These are phyloP conservation scores for Phytophthora colocasiae DNA, from an alignment of 352 stramenopile genomes.

Conservation along the genomic window DNA sequence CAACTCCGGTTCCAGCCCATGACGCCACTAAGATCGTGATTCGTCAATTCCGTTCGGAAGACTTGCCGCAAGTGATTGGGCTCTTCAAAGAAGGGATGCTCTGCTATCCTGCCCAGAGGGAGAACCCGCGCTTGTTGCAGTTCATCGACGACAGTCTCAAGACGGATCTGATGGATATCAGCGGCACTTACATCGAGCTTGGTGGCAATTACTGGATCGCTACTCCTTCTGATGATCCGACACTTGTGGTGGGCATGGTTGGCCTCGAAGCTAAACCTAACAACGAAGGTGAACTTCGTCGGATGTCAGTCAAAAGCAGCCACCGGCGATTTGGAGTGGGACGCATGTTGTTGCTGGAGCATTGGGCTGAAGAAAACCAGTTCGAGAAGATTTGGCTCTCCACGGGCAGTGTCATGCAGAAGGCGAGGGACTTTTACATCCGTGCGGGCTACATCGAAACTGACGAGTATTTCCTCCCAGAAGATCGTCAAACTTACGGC, in stretches of 20 bases:
- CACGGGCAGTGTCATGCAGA: conserved; percentile 28
- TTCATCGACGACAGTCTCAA: conserved; percentile 34
- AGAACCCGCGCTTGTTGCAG: conserved; percentile 19
- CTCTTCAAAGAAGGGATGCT: conserved; percentile 37
- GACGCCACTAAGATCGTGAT: conserved; percentile 26
- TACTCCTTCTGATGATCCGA: conserved; percentile 22
- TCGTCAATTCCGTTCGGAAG: conserved; percentile 24
- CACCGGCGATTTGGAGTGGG: conserved; percentile 45
- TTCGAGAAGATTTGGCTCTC: conserved; percentile 41
- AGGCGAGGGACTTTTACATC: conserved; percentile 30
- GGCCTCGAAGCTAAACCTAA: conserved; percentile 40
- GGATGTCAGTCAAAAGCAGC: conserved; percentile 43
- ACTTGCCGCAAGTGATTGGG: conserved; percentile 28
- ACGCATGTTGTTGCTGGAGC: conserved; percentile 41
- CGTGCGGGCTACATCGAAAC: conserved; percentile 28
- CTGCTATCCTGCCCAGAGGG: conserved; percentile 19
- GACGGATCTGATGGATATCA: conserved; percentile 38
- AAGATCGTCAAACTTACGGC: conserved; percentile 24
- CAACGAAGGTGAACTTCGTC: conserved; percentile 39
- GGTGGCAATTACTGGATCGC: conserved; percentile 58
- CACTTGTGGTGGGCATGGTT: conserved; percentile 38
- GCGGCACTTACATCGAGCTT: conserved; percentile 38
- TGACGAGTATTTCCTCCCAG: conserved; percentile 10
- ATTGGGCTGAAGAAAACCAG: conserved; percentile 28
- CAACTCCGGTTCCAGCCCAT: background rate